A percentile compares a stretch with the other conserved stretches of the same genome.
phyloP scores from a whole-genome alignment of 192 early-diverging fungal genomes.

The Coemansia sp. region DNA sequence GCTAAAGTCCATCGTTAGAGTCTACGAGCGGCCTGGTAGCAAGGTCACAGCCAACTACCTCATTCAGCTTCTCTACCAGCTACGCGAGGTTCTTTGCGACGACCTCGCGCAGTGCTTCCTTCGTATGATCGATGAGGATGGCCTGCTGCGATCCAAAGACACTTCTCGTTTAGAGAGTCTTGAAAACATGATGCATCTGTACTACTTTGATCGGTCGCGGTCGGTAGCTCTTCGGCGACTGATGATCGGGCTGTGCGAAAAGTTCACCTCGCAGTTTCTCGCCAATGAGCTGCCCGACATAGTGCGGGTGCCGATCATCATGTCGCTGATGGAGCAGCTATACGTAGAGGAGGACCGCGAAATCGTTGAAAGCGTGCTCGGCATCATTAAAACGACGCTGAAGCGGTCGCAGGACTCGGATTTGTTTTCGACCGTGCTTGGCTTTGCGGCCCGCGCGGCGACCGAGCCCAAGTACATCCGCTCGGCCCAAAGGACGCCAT shows the following conservation, averaged over 20 bases:
- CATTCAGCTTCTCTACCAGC: conserved; percentile 27
- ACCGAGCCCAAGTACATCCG: conserved; percentile 27
- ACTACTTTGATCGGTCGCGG: conserved; percentile 49
- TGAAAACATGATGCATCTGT: conserved; percentile 46
- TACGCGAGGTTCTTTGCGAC: conserved; percentile 34
- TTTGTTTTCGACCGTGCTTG: conserved; percentile 17
- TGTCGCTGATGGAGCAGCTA: conserved; percentile 38
- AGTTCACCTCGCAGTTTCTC: conserved; percentile 16
- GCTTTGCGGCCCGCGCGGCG: conserved; percentile 19
- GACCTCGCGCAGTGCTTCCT: conserved; percentile 44
- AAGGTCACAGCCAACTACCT: conserved; percentile 17
- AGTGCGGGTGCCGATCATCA: conserved; percentile 28
- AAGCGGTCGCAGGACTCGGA: conserved; percentile 15
- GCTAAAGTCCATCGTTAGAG: conserved; percentile 25
- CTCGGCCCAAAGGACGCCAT: conserved; percentile 1
- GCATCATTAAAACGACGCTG: conserved; percentile 22
- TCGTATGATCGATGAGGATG: conserved; percentile 26
- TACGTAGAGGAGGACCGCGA: conserved; percentile 34
- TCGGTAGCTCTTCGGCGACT: conserved; percentile 34
- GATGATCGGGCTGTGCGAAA: conserved; percentile 22
- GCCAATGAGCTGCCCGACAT: conserved; percentile 7
- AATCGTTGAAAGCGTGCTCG: conserved; percentile 27
- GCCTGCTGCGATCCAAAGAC: conserved; percentile 30
- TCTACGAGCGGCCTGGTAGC: conserved; percentile 14
- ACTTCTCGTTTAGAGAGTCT: conserved; percentile 18